Evolutionary conservation across 1,284 basidiomycete genomes (phyloP), one percentile per base, ranked within the genome.

Genomic region (Athelia psychrophila): DNA sequence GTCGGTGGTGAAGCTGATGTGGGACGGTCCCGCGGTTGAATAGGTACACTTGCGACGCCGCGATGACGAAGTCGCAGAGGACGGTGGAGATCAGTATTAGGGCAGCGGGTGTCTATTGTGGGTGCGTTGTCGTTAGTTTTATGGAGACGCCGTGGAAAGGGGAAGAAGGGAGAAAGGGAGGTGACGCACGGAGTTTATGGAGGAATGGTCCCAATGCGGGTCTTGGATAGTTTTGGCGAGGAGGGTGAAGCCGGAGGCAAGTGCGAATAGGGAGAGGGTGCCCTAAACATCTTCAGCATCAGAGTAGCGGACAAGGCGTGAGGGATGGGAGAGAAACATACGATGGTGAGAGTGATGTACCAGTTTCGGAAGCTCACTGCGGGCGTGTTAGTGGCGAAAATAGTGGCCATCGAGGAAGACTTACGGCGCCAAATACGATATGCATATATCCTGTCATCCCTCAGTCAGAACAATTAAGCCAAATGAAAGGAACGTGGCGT

Each of bases 351-450:
- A 1, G 64, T 68, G 53, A 69, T 54, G 18, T 56, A 12, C 15
- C 51, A 50, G 30, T 63, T 67, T 44, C 54, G 52, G 49, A 65
- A 65, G 44, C 64, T 66, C 35, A 66, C 66, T 68, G 24, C 42
- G 19, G 16, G 20, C 18, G n/a, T 46, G n/a, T 22, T 42, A 16
- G 53, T 53, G 45, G 44, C 4, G 45, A 16, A 18, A n/a, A 8
- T 2, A 15, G 32, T 20, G 46, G 12, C 42, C 19, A 13, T 19
- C n/a, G n/a, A 48, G 16, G 3, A 45, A 49, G 3, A n/a, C n/a
- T 23, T 44, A 69, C 67, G 44, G 56, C 59, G 65, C 67, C 64
- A 66, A 51, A 66, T 62, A 33, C 64, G 67, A 52, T 65, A 57
- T 10, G 67, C 67, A 54, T 66, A 69, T 50, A 57, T 58, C 52